Base-by-base conservation (phyloP, 306 rosid species). In the Pachyrhizus erosus region DNA sequence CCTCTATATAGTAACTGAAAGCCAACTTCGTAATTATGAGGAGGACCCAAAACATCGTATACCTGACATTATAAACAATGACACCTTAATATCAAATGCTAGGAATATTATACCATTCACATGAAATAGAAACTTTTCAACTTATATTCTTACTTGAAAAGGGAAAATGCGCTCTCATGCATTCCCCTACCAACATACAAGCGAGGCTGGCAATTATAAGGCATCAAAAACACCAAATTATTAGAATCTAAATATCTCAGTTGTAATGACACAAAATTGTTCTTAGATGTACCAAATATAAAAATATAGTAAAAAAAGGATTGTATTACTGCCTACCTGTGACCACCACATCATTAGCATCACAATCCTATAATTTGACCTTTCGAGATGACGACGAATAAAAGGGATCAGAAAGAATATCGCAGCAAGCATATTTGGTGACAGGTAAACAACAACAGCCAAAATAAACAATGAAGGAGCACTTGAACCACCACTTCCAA, bases 321-420 rank as follows among this genome's bases (percentile, higher is more conserved):
- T 51, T 83, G 75, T 4, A 70, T 37, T 26, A 46, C 6, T 21
- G 51, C 86, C 37, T 75, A 96, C 99, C 99, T 93, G 99, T 21
- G 99, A 96, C 99, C 99, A 96, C 99, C 99, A 96, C 98, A 96
- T 88, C 91, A 96, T 88, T 60, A 93, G 89, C 97, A 86, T 92
- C 80, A 96, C 97, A 75, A 93, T 86, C 84, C 89, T 90, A 82
- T 91, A 93, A 88, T 96, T 96, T 7, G 98, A 96, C 66, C 97
- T 87, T 91, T 96, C 99, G 52, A 96, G 99, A 83, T 85, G 82
- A 48, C 98, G 96, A 5, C 98, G 98, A 84, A 96, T 89, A 85
- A 91, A 90, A 24, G 99, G 99, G 83, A 96, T 77, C 61, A 96
- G 81, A 88, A 96, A 96, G 86, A 96, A 85, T 62, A 91, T 29